These are phyloP conservation scores for Millerozyma acaciae DNA, from an alignment of 805 yeast genomes.

Conservation along the genomic window DNA sequence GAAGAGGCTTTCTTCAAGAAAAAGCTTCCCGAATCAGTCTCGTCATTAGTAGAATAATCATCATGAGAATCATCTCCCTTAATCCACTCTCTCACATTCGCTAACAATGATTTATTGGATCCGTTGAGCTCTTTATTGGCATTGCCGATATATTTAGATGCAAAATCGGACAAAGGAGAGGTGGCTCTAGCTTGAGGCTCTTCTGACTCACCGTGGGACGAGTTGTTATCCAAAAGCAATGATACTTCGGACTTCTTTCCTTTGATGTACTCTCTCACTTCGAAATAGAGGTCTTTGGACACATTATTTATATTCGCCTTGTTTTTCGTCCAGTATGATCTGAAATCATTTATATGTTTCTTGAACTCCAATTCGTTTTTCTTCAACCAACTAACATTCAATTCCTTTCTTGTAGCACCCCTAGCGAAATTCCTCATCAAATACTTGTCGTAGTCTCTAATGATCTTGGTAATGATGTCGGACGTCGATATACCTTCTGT, in stretches of 20 bases:
- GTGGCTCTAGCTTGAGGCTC: conserved; percentile 24
- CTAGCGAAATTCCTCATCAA: conserved; percentile 95
- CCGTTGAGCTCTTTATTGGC: conserved; percentile 36
- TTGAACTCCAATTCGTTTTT: conserved; percentile 93
- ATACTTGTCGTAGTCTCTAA: conserved; percentile 94
- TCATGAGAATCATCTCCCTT: conserved; percentile 30
- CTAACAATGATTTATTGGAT: conserved; percentile 29
- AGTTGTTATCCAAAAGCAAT: conserved; percentile 21
- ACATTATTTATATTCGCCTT: conserved; percentile 64
- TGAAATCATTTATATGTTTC: conserved; percentile 82
- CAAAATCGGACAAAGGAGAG: conserved; percentile 67
- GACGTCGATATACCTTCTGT: conserved; percentile 96
- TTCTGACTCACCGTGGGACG: conserved; percentile 21
- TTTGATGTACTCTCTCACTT: conserved; percentile 70
- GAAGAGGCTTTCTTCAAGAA: conserved; percentile 3
- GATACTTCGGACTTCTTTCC: conserved; percentile 37
- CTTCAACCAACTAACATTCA: conserved; percentile 95
- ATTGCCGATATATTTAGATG: conserved; percentile 59
- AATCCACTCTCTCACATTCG: conserved; percentile 43
- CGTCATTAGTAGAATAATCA: conserved; percentile 24
- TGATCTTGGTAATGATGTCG: conserved; percentile 91
- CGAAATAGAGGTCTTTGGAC: conserved; percentile 79
- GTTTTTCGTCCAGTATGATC: conserved; percentile 79
- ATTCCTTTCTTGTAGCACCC: conserved; percentile 94
- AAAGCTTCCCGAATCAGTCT: conserved; percentile 5